Evolutionary conservation across 2,329 filamentous ascomycete genomes (phyloP), one percentile per base, ranked within the genome.

Genomic region (Aaosphaeria arxii): DNA sequence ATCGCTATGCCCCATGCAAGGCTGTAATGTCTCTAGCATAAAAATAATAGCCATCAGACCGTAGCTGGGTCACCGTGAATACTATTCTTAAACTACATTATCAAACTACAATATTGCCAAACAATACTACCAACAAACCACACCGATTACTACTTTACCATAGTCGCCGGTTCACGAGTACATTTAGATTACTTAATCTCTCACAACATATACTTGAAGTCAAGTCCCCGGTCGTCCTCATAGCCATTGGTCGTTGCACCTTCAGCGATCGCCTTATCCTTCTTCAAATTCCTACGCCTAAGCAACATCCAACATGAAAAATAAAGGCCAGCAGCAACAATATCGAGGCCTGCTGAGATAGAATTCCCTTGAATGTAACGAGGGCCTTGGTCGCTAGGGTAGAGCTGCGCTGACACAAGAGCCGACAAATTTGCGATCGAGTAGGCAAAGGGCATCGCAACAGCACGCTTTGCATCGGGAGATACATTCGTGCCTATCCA

Each of bases 401-500:
- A 71, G n/a, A 71, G 48, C 51, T 71, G 66, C 5, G 57, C 59
- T 4, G 66, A 57, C 2, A 67, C 60, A 2, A 71, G 33, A 6
- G 53, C 56, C 2, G 63, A 65, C 5, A 61, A 48, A 33, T 67
- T 67, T 4, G 55, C 67, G 30, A 70, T 51, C 4, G 58, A 65
- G 38, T 61, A 61, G 28, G 58, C 49, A 33, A 69, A 52, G 0
- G 67, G 64, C 42, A 66, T 54, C 29, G 59, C 65, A 11, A 69
- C 53, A 6, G 56, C 54, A n/a, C 67, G 65, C 46, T 70, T 70
- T 39, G 46, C 55, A 43, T 71, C 68, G 3, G 68, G 68, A 11
- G 58, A 50, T 6, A 67, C 47, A 45, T 70, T 71, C 41, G 59
- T 70, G 3, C 65, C 49, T 35, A 70, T 58, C 67, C 68, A 71